Percentiles rank a stretch among this genome's conserved stretches.
Evolutionary conservation across 305 asterid species (phyloP).

Genomic region (Solanum chacoense): DNA sequence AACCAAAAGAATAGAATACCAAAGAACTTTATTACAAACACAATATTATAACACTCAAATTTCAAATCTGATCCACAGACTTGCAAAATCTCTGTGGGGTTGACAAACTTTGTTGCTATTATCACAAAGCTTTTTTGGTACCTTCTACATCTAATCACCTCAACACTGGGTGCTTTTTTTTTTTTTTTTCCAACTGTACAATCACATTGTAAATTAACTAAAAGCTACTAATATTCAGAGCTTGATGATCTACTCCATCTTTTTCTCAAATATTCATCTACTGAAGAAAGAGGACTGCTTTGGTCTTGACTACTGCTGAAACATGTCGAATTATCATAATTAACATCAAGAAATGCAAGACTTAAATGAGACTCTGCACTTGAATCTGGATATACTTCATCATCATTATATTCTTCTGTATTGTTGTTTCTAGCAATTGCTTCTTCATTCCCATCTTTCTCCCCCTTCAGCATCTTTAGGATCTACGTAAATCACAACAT

Average conservation of each 20-base stretch:
- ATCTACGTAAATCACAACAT: conserved; percentile 21
- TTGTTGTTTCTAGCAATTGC: conserved; percentile 7
- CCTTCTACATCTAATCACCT: background rate
- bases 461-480: conserved; percentile 51
- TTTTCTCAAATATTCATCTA: conserved; percentile 51
- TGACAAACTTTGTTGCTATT: background rate
- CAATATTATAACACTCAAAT: background rate
- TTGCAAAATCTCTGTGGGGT: background rate
- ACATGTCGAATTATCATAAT: conserved; percentile 36
- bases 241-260: conserved; percentile 75
- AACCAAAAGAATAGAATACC: background rate
- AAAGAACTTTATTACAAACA: background rate
- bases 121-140: background rate
- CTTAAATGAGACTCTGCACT: conserved; percentile 70
- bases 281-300: conserved; percentile 53
- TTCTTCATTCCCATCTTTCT: conserved; percentile 19
- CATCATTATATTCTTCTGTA: conserved; percentile 42
- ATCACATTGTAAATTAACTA: background rate
- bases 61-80: background rate
- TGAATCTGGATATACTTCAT: conserved; percentile 89
- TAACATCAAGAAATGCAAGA: conserved; percentile 60
- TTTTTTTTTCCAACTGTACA: conserved; percentile 13
- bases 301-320: conserved; percentile 62
- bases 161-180: conserved; percentile 17
- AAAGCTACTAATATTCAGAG: conserved; percentile 26